Evolutionary conservation across 371 early-diverging fungal genomes (phyloP), one percentile per base, ranked within the genome.

Genomic region (Paraphysoderma sedebokerense): DNA sequence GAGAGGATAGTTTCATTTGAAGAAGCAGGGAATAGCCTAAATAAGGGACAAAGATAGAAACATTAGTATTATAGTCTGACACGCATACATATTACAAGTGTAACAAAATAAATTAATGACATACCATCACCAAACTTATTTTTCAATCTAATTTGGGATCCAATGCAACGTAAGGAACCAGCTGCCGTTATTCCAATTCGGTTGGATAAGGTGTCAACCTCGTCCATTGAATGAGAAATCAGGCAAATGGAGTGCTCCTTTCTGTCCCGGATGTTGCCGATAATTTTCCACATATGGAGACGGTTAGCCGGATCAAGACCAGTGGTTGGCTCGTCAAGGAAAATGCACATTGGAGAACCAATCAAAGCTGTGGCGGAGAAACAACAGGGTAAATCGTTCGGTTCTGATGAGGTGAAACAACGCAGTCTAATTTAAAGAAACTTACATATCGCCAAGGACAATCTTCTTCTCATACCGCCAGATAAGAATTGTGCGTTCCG

Each of bases 291-390:
- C 26, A 72, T 62, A 28, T 46, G 34, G 15, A 62, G 56, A 23
- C 71, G 51, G 35, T 58, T 56, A 20, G 56, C 55, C 3, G 62
- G 52, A 50, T 74, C 74, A 12, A 74, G 59, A n/a, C 72, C 72
- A 0, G 67, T 66, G 0, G 77, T 73, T 12, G 77, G 77, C 46
- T 79, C 82, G 53, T 81, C 81, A 36, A 77, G 41, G 52, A 81
- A 68, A 2, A 77, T 42, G 34, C 76, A 60, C 11, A 51, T 56
- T 2, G 81, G 76, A 41, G 59, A 57, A 9, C 72, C 75, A 5
- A 81, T 59, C 22, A 75, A 48, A 6, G 76, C 68, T 20, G 76
- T 67, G 26, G n/a, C n/a, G n/a, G n/a, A n/a, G n/a, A n/a, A n/a
- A n/a, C n/a, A n/a, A n/a, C n/a, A n/a, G n/a, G n/a, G n/a, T n/a